Percentiles rank a stretch among this genome's conserved stretches.
Conservation (phyloP, 192 early-diverging fungal species). For the Haplosporangium gracile region DNA sequence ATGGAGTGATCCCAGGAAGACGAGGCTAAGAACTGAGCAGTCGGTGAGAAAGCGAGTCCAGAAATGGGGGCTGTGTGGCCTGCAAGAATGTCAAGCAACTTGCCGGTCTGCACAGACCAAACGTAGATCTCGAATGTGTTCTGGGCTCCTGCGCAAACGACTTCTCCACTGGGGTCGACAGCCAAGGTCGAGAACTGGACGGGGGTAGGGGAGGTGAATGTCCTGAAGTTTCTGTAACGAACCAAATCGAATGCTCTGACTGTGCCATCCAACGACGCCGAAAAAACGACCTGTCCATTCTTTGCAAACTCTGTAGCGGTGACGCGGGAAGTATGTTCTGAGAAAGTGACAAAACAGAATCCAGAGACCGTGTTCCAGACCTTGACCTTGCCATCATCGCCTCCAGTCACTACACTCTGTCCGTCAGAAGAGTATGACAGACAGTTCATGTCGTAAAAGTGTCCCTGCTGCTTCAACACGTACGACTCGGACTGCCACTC, state of each 20-base stretch:
- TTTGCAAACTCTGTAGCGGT: slow-evolving; percentile 90
- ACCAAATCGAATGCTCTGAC: slow-evolving; percentile 98
- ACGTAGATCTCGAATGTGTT: slow-evolving; percentile 98
- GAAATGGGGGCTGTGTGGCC: slow-evolving; percentile 96
- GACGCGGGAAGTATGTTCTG: slow-evolving; percentile 89
- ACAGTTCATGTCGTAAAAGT: slow-evolving; percentile 94
- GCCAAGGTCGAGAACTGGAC: slow-evolving; percentile 95
- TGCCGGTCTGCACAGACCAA: slow-evolving; percentile 99
- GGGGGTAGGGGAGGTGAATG: slow-evolving; percentile 95
- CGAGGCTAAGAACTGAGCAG: slow-evolving; percentile 84
- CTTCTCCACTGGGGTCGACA: slow-evolving; percentile 96
- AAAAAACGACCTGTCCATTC: slow-evolving; percentile 94
- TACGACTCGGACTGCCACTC: slow-evolving; percentile 99
- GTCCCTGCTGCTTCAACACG: slow-evolving; percentile 99
- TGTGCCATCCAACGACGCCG: slow-evolving; percentile 96
- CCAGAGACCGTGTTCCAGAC: slow-evolving; percentile 97
- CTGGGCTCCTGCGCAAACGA: slow-evolving; percentile 93
- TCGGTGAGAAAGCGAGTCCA: slow-evolving; percentile 86
- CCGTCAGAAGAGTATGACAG: slow-evolving; percentile 93
- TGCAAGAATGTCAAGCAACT: slow-evolving; percentile 91
- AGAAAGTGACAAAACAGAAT: slow-evolving; percentile 98
- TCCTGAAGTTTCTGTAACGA: slow-evolving; percentile 98
- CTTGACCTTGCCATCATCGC: slow-evolving; percentile 97
- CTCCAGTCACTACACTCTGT: slow-evolving; percentile 95
- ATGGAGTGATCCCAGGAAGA: slow-evolving; percentile 95